These are phyloP conservation scores for Phytophthora cactorum DNA, from an alignment of 352 stramenopile species.

Conservation along the genomic window DNA sequence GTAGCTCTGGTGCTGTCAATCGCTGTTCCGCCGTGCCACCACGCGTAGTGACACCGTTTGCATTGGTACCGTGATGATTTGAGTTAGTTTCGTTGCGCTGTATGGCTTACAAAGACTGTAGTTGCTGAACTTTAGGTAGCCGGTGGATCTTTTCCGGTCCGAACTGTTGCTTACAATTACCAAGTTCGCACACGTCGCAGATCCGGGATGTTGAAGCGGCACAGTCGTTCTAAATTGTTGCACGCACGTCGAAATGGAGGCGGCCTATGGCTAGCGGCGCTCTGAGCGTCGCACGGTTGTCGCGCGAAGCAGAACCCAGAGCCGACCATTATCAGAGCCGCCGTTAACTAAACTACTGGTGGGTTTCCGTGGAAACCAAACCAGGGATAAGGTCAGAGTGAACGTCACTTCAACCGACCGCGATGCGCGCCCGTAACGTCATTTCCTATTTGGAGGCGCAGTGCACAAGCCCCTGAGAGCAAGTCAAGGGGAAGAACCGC, in stretches of 20 bases:
- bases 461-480: conserved; percentile 2
- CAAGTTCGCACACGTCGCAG: conserved; percentile 36
- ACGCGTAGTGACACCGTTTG: too few relatives aligned
- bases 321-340: conserved; percentile 13
- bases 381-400: conserved; percentile 29
- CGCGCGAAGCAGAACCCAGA: conserved; percentile 20
- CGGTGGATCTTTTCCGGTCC: conserved; percentile 36
- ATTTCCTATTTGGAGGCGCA: conserved; percentile 42
- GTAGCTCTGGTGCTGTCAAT: conserved; percentile 13
- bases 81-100: conserved; percentile 1
- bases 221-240: conserved; percentile 29
- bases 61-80: conserved; percentile 11
- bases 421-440: conserved; percentile 27
- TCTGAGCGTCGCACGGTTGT: conserved; percentile 26
- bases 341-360: background rate
- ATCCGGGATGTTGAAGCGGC: conserved; percentile 12
- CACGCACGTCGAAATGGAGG: conserved; percentile 36
- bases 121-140: conserved; percentile 25
- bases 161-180: background rate
- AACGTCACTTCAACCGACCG: conserved; percentile 39
- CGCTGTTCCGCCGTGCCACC: conserved; percentile 4
- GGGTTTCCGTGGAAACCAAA: conserved; percentile 31
- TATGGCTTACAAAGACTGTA: conserved; percentile 2
- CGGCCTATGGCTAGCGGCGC: conserved; percentile 14
- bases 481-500: background rate